Evolutionary conservation across 257 asterid genomes (phyloP).

Genomic region (Solanum etuberosum): DNA sequence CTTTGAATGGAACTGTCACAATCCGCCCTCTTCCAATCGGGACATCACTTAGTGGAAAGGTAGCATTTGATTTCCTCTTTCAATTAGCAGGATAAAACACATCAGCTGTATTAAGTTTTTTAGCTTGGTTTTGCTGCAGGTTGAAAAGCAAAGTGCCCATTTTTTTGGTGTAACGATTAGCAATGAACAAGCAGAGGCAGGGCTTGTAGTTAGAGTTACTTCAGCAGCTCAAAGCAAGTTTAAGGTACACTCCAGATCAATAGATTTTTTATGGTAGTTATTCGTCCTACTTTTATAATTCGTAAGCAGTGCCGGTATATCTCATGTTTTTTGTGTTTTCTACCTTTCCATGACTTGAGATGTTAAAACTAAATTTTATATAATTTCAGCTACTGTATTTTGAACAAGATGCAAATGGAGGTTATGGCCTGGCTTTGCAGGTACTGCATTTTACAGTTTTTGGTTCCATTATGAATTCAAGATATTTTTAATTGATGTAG

Average conservation of each 20-base stretch:
- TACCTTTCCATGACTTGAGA: neutral
- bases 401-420: constrained; percentile 89
- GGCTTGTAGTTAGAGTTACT: constrained; percentile 87
- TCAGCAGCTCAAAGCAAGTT: constrained; percentile 98
- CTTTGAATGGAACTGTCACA: constrained; percentile 92
- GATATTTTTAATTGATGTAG: neutral
- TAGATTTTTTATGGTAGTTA: neutral
- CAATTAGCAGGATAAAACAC: constrained; percentile 1
- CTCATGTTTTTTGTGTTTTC: neutral
- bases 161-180: constrained; percentile 91
- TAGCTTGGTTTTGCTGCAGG: constrained; percentile 37
- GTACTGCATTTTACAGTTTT: constrained; percentile 20
- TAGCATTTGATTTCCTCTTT: constrained; percentile 6
- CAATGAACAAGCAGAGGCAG: constrained; percentile 89
- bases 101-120: constrained; percentile 1
- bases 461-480: neutral
- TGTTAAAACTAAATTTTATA: constrained; percentile 5
- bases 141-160: constrained; percentile 94
- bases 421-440: constrained; percentile 98
- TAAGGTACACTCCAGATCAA: constrained; percentile 40
- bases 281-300: neutral
- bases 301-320: neutral
- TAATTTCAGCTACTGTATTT: constrained; percentile 63
- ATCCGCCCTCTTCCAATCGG: constrained; percentile 96
- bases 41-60: constrained; percentile 91